Evolutionary conservation across 495 filamentous ascomycete genomes (phyloP).

Genomic region (Aspergillus baeticus): DNA sequence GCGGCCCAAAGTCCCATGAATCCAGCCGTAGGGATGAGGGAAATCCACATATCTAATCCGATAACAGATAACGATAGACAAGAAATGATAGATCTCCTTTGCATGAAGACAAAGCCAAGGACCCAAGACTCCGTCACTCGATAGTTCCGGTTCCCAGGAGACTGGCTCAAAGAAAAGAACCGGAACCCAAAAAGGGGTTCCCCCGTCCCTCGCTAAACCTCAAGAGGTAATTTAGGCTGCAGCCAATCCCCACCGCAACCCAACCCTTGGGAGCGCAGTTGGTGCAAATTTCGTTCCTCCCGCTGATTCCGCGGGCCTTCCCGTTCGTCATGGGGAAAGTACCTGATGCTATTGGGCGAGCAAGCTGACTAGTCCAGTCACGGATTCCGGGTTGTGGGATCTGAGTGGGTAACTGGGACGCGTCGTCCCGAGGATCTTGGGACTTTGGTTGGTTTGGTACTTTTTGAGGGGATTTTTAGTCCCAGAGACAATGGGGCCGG

Average conservation of each 20-base stretch:
- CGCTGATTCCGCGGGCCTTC: conserved; percentile 11
- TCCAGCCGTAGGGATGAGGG: too few relatives aligned
- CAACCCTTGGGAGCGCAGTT: conserved; percentile 4
- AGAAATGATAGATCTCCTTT: too few relatives aligned
- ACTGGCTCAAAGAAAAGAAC: background rate
- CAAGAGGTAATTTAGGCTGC: background rate
- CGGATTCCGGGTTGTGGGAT: too few relatives aligned
- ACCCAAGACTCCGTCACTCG: background rate
- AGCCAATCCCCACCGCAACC: conserved; percentile 6
- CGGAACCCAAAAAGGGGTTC: conserved; percentile 4
- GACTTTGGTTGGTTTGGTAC: too few relatives aligned
- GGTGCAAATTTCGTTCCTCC: background rate
- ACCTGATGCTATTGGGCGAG: background rate
- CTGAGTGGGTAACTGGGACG: too few relatives aligned
- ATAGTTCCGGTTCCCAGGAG: background rate
- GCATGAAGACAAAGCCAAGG: too few relatives aligned
- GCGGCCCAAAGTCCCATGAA: too few relatives aligned
- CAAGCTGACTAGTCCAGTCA: too few relatives aligned
- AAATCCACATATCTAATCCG: too few relatives aligned
- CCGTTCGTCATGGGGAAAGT: background rate
- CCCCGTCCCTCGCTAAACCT: background rate
- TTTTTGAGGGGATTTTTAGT: background rate
- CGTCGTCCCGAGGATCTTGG: too few relatives aligned
- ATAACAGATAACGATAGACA: too few relatives aligned
- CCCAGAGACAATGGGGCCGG: background rate